These are phyloP conservation scores for Lignosus rhinocerotis DNA, from an alignment of 1,284 basidiomycete genomes.

Conservation along the genomic window DNA sequence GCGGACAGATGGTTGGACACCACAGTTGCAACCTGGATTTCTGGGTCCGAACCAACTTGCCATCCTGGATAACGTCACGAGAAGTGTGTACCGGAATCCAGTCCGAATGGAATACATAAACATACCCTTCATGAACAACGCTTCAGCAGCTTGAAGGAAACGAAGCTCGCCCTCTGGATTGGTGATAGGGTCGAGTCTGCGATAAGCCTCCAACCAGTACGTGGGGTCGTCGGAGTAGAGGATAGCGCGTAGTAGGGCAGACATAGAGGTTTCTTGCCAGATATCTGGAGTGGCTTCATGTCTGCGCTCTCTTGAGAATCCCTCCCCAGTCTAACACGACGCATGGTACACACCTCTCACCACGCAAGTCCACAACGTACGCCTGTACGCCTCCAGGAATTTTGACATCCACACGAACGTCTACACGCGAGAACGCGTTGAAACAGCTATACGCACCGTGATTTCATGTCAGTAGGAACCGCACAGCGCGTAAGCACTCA, in stretches of 20 bases:
- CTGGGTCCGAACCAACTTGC: conserved; percentile 98
- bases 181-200: conserved; percentile 94
- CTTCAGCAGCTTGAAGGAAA: conserved; percentile 91
- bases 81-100: not conserved
- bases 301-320: conserved; percentile 40
- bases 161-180: conserved; percentile 86
- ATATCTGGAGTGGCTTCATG: conserved; percentile 92
- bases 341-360: conserved; percentile 73
- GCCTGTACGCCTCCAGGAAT: conserved; percentile 97
- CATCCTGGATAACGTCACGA: conserved; percentile 62
- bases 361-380: conserved; percentile 92
- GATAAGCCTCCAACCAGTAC: conserved; percentile 90
- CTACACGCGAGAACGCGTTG: conserved; percentile 97
- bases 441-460: conserved; percentile 69
- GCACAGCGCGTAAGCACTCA: conserved; percentile 38
- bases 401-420: conserved; percentile 96
- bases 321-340: not conserved
- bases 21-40: conserved; percentile 98
- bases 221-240: conserved; percentile 95
- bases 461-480: not conserved
- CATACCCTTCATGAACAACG: conserved; percentile 86
- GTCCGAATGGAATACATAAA: not conserved
- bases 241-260: conserved; percentile 88
- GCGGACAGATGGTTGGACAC: conserved; percentile 96
- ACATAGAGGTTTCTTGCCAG: conserved; percentile 98